Conservation (phyloP, 768 basidiomycete species). For the Cystobasidiopsis lactophilus region DNA sequence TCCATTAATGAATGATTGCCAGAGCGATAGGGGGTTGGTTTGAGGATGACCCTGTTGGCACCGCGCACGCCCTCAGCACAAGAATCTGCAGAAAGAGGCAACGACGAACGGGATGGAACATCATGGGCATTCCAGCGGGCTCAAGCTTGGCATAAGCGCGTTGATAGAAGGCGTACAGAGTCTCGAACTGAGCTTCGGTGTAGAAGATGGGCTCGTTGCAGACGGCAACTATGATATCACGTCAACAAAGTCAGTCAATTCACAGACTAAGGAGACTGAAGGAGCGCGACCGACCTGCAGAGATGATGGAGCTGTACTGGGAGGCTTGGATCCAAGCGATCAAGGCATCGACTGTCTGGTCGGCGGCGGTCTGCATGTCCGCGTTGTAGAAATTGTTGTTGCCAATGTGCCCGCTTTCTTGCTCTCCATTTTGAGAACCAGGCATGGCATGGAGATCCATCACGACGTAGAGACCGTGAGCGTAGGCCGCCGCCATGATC, state of each 20-base stretch:
- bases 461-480: slow-evolving; percentile 17
- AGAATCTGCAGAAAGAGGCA: slow-evolving; percentile 11
- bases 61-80: too few species aligned
- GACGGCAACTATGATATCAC: neutral
- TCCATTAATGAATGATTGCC: slow-evolving; percentile 12
- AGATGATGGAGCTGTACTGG: slow-evolving; percentile 19
- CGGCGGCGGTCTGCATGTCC: slow-evolving; percentile 6
- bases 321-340: slow-evolving; percentile 15
- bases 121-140: neutral
- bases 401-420: slow-evolving; percentile 16
- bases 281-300: too few species aligned
- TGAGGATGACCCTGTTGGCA: slow-evolving; percentile 11
- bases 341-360: slow-evolving; percentile 14
- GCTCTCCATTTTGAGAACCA: slow-evolving; percentile 21
- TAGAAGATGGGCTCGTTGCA: slow-evolving; percentile 20
- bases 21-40: slow-evolving; percentile 8
- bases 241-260: neutral
- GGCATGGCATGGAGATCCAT: slow-evolving; percentile 19
- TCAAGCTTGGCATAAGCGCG: slow-evolving; percentile 2
- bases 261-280: slow-evolving; percentile 8
- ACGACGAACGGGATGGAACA: slow-evolving; percentile 3
- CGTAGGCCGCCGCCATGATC: slow-evolving; percentile 13
- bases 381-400: slow-evolving; percentile 6
- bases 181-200: slow-evolving; percentile 10
- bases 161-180: slow-evolving; percentile 15